Evolutionary conservation across 352 stramenopile genomes (phyloP), one percentile per base, ranked within the genome.

Genomic region (Pythium vanterpoolii): DNA sequence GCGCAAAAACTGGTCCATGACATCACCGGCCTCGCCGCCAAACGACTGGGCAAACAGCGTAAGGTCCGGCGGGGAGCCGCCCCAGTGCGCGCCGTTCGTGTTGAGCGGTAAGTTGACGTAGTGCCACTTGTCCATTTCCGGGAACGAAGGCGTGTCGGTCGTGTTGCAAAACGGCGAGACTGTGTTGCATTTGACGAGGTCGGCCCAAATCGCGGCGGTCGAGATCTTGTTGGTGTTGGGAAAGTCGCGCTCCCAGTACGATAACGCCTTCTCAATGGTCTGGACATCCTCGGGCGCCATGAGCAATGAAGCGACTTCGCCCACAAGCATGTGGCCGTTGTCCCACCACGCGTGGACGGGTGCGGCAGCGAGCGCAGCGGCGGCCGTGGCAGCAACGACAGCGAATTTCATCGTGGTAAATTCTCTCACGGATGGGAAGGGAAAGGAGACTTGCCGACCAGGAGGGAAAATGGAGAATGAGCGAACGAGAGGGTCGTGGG

Each of bases 101-200:
- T 86, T 77, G 43, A 79, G 55, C 13, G 80, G 80, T 36, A 90
- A 44, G 59, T 90, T 71, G 48, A 87, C 72, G 70, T 87, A 90
- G 68, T 90, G 80, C 80, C 80, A 90, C 55, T 76, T 68, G 56
- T 78, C 76, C 69, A 83, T 83, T 39, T 58, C 57, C 28, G 72
- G 62, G 52, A 82, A 64, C 11, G 80, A 88, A 31, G 80, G 77
- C 13, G 19, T 57, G 52, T 16, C 34, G 31, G 19, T 62, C 23
- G 46, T 58, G 30, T 49, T 46, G 57, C 63, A 70, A 23, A 51
- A 62, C 8, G 36, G 18, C 28, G 50, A 46, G 13, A 55, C 28
- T 18, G 39, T 45, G 30, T 56, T 53, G 40, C 68, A 76, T 53
- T 76, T 76, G 40, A 76, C 52, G 18, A 76, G 55, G 24, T 76